Conservation (phyloP, 441 rosid species). For the Gossypium schwendimanii region DNA sequence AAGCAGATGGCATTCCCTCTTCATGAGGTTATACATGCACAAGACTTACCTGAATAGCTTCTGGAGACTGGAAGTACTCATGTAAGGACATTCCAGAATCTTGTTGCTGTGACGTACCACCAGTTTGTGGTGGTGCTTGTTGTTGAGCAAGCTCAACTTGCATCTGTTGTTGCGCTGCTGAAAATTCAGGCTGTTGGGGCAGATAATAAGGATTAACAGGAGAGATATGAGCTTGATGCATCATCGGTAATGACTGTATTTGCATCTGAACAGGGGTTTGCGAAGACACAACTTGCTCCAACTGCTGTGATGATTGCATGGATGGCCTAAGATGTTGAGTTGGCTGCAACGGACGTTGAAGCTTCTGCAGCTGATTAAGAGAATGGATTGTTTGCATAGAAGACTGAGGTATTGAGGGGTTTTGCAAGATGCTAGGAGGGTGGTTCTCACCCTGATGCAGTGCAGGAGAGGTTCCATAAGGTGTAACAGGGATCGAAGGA, state of each 20-base stretch:
- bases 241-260: constrained; percentile 55
- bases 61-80: constrained; percentile 84
- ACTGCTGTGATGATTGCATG: constrained; percentile 47
- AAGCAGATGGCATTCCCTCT: background rate
- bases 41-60: constrained; percentile 72
- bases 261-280: constrained; percentile 64
- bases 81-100: constrained; percentile 78
- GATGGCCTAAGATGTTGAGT: constrained; percentile 78
- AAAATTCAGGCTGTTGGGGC: constrained; percentile 63
- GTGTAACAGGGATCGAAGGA: constrained; percentile 44
- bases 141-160: constrained; percentile 42
- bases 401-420: constrained; percentile 40
- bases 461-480: constrained; percentile 44
- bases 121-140: constrained; percentile 48
- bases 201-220: constrained; percentile 51
- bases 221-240: constrained; percentile 62
- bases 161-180: constrained; percentile 56
- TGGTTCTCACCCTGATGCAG: constrained; percentile 62
- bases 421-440: constrained; percentile 43
- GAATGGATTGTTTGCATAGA: constrained; percentile 50
- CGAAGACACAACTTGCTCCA: constrained; percentile 54
- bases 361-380: constrained; percentile 61
- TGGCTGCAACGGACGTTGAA: constrained; percentile 74
- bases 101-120: constrained; percentile 48
- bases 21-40: background rate